Evolutionary conservation across 306 rosid species (phyloP).

Genomic region (Lagenaria siceraria): DNA sequence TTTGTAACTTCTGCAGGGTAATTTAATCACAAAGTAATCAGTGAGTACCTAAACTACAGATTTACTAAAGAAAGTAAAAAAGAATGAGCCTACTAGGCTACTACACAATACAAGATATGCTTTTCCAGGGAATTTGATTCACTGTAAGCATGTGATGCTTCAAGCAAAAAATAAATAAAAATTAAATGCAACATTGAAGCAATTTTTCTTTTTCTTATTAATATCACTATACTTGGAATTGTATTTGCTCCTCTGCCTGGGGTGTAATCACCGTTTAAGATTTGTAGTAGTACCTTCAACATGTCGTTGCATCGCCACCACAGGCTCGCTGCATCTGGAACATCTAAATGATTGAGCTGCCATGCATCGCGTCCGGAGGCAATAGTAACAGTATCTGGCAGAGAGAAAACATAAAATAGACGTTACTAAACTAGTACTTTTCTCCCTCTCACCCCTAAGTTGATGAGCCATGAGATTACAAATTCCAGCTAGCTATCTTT

Average conservation of each 20-base stretch:
- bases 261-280: slow-evolving; percentile 21
- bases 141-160: background rate
- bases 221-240: background rate
- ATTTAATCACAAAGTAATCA: background rate
- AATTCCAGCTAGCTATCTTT: background rate
- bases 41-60: slow-evolving; percentile 1
- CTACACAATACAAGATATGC: slow-evolving; percentile 5
- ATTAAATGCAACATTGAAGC: background rate
- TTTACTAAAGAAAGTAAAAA: background rate
- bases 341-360: slow-evolving; percentile 87
- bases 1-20: background rate
- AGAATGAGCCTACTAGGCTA: slow-evolving; percentile 9
- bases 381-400: slow-evolving; percentile 87
- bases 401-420: slow-evolving; percentile 3
- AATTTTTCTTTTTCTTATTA: background rate
- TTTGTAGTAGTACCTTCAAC: slow-evolving; percentile 14
- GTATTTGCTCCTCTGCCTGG: background rate
- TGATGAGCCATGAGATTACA: background rate
- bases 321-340: slow-evolving; percentile 73
- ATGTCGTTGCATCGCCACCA: slow-evolving; percentile 78
- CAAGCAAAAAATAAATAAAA: background rate
- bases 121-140: slow-evolving; percentile 4
- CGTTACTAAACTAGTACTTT: background rate
- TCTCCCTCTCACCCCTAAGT: background rate
- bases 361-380: slow-evolving; percentile 88